Evolutionary conservation across 352 stramenopile genomes (phyloP).

Genomic region (Phytophthora pinifolia): DNA sequence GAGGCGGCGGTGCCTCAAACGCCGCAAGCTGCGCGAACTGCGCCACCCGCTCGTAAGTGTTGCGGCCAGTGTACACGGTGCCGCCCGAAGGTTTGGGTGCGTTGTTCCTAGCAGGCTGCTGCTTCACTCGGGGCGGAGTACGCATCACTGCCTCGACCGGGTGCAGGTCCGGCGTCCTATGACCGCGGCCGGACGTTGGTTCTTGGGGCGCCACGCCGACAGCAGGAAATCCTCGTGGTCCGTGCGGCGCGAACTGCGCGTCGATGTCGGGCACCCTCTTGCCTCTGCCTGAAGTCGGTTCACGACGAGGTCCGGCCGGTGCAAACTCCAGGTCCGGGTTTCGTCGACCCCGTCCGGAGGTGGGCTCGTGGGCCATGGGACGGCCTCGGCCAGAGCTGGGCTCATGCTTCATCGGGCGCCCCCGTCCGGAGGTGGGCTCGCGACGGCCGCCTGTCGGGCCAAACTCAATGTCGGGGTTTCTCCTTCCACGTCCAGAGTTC

Average conservation of each 20-base stretch:
- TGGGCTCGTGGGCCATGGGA: neutral
- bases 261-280: constrained; percentile 11
- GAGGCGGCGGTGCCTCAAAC: constrained; percentile 29
- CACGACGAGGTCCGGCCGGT: constrained; percentile 5
- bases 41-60: constrained; percentile 26
- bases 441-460: neutral
- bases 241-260: constrained; percentile 11
- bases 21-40: constrained; percentile 35
- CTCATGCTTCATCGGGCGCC: neutral
- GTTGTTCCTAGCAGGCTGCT: constrained; percentile 18
- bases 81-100: constrained; percentile 11
- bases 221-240: constrained; percentile 7
- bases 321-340: constrained; percentile 1
- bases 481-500: constrained; percentile 4
- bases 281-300: constrained; percentile 18
- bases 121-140: constrained; percentile 12
- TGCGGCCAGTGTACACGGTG: constrained; percentile 30
- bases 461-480: constrained; percentile 8
- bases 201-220: constrained; percentile 9
- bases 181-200: constrained; percentile 19
- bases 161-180: constrained; percentile 9
- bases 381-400: no score
- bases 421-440: neutral
- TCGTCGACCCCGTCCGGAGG: neutral
- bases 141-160: constrained; percentile 16